Evolutionary conservation across 164 flowering plant genomes (phyloP), one percentile per base, ranked within the genome.

Genomic region (Warburgia ugandensis): DNA sequence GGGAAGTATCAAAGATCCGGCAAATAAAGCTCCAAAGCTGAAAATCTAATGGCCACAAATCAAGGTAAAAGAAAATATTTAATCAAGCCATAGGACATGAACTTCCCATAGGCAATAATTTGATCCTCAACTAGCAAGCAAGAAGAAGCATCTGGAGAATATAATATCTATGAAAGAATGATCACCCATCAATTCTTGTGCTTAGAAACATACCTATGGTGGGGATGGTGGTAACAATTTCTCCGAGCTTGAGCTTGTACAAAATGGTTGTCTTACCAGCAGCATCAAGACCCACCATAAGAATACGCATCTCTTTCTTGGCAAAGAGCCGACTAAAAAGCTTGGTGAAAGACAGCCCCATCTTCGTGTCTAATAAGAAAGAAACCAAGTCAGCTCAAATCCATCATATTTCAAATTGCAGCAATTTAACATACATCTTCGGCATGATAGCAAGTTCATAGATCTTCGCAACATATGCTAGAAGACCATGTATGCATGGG

Each of bases 341-440:
- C 72, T 77, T 80, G 49, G 79, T 60, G 71, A 80, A 77, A 61
- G 83, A 77, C 65, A 80, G 67, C 74, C 86, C 86, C 86, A 80
- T 77, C 44, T 75, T 60, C 22, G 27, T 38, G 17, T 21, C 76
- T 66, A 58, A 16, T 2, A 3, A 13, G 8, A 30, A 35, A 14
- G 5, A 49, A 40, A 8, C 22, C 8, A 12, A 28, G 7, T 6
- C 13, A 42, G 22, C 4, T 42, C 6, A 42, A 21, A 42, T 42
- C 16, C 5, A 13, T 3, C 17, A 37, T n/a, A n/a, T n/a, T n/a
- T n/a, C n/a, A n/a, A n/a, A n/a, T n/a, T n/a, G n/a, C n/a, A n/a
- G n/a, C n/a, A n/a, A n/a, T n/a, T n/a, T n/a, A n/a, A n/a, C n/a
- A n/a, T n/a, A n/a, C n/a, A n/a, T n/a, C n/a, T n/a, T n/a, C n/a